Base-by-base conservation (phyloP, 352 stramenopile species). In the Paralagenidium karlingii region DNA sequence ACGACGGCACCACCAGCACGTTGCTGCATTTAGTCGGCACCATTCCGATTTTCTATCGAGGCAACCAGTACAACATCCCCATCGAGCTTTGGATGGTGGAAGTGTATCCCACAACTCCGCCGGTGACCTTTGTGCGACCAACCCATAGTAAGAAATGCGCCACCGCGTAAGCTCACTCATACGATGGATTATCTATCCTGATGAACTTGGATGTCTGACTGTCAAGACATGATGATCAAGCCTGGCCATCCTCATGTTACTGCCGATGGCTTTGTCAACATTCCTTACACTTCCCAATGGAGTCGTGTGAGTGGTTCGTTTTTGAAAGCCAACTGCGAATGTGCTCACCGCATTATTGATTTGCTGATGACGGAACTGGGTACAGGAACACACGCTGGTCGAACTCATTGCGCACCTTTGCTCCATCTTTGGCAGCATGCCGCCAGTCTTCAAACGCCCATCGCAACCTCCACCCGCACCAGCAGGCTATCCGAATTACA, bases 41-140 rank as follows among this genome's bases (percentile, higher is more conserved):
- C n/a, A 92, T 94, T 53, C 78, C 80, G 9, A 94, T 94, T 45
- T 92, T 90, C 54, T 94, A 93, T 44, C 53, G 76, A 7, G 55
- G 68, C 34, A 90, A 83, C 44, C 80, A 93, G 49, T 94, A 94
- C 67, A 94, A 94, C 41, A 94, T 94, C 47, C 82, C 82, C 0
- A 68, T 94, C 25, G 73, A 88, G 52, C 80, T 94, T 29, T 94
- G 82, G 82, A 63, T 94, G 32, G 69, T 82, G 7, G 73, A 90
- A 49, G 71, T 60, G 22, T 94, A 94, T 55, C 82, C 82, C 0
- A 58, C 83, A 46, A 43, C 70, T 3, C 65, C 82, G 19, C 80
- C 82, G 1, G 77, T 92, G 34, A 89, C 80, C 38, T 94, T 90
- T 43, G 82, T 94, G 24, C 77, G 74, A 3, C 82, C 82, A 1